Percentiles rank a stretch among this genome's conserved stretches.
These are phyloP conservation scores for Polygonum aviculare DNA, from an alignment of 148 eudicot species.

Conservation along the genomic window DNA sequence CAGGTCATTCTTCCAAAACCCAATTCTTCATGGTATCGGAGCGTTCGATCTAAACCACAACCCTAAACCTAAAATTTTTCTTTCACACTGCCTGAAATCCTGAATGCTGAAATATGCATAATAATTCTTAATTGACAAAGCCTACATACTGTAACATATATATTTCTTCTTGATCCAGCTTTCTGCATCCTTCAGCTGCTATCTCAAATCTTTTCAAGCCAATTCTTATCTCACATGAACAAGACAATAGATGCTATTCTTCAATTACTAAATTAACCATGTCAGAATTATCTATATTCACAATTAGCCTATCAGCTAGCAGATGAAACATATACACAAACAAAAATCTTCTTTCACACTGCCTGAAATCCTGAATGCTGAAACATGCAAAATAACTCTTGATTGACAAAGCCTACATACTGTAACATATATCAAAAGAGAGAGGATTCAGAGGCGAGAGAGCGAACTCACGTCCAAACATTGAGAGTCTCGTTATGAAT, in stretches of 20 bases:
- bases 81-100: background rate
- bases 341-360: background rate
- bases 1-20: no score
- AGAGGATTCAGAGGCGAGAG: background rate
- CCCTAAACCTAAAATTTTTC: no score
- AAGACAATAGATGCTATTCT: background rate
- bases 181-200: background rate
- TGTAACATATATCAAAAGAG: background rate
- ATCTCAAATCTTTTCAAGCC: background rate
- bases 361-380: background rate
- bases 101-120: background rate
- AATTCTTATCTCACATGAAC: background rate
- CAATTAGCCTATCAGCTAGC: background rate
- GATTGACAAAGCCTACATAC: background rate
- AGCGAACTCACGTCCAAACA: constrained; percentile 77
- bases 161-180: background rate
- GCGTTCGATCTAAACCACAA: no score
- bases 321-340: background rate
- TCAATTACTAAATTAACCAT: background rate
- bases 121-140: background rate
- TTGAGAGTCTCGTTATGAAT: constrained; percentile 91
- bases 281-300: background rate
- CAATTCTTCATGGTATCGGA: no score
- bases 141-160: background rate
- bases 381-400: background rate